These are phyloP conservation scores for Suzukiozyma palmioleophila DNA, from an alignment of 1,139 yeast genomes.

Conservation along the genomic window DNA sequence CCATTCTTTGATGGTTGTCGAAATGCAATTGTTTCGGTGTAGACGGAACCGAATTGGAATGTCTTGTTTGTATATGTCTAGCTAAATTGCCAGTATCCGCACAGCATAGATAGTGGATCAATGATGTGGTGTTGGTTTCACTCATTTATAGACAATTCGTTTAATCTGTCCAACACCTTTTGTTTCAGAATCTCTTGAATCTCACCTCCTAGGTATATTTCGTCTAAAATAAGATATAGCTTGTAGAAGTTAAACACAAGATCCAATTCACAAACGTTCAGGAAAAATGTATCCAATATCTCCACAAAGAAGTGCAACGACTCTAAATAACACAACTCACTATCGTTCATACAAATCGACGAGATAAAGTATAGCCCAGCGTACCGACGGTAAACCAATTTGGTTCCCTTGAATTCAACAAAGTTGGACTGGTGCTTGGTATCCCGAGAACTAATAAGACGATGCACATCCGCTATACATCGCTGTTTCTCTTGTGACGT, in stretches of 20 bases:
- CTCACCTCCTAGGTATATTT: conserved; percentile 75
- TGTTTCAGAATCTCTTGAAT: conserved; percentile 67
- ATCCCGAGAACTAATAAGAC: conserved; percentile 77
- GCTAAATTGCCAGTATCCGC: no score
- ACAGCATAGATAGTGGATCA: no score
- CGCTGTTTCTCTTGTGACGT: conserved; percentile 49
- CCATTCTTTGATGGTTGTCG: no score
- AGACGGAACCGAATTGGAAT: no score
- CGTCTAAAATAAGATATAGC: conserved; percentile 67
- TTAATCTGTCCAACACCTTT: conserved; percentile 50
- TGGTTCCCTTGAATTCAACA: conserved; percentile 68
- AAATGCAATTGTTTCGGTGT: no score
- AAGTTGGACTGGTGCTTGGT: conserved; percentile 72
- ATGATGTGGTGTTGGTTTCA: not conserved
- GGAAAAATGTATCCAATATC: conserved; percentile 76
- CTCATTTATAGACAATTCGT: conserved; percentile 33
- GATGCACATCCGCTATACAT: conserved; percentile 66
- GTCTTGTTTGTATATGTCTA: no score
- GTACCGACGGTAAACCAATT: conserved; percentile 81
- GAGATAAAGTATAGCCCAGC: conserved; percentile 88
- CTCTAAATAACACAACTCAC: conserved; percentile 78
- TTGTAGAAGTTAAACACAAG: conserved; percentile 77
- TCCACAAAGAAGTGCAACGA: conserved; percentile 88
- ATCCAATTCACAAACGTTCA: conserved; percentile 93
- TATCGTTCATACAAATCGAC: conserved; percentile 71